A percentile compares a stretch with the other conserved stretches of the same genome.
Evolutionary conservation across 768 basidiomycete species (phyloP).

Genomic region (Chalciporus sphaerocephalus): DNA sequence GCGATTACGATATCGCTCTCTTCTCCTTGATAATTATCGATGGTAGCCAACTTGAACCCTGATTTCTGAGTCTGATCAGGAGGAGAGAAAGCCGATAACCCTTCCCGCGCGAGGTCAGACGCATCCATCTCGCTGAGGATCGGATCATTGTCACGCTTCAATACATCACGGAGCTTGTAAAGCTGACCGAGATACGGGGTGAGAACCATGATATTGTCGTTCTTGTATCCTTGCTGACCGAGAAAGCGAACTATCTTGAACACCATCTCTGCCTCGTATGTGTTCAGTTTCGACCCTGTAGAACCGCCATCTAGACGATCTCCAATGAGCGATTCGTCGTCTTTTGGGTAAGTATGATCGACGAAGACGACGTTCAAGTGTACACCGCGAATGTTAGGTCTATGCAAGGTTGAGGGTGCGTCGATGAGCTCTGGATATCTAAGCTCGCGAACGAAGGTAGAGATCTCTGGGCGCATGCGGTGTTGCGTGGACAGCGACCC

Average conservation of each 20-base stretch:
- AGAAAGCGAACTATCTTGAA: conserved; percentile 63
- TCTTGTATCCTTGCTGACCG: conserved; percentile 62
- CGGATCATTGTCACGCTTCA: conserved; percentile 50
- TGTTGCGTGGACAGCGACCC: conserved; percentile 49
- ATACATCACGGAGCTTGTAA: conserved; percentile 39
- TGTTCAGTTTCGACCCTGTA: conserved; percentile 57
- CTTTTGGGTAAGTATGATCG: conserved; percentile 54
- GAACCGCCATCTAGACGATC: conserved; percentile 45
- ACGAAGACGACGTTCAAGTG: conserved; percentile 60
- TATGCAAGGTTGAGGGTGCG: conserved; percentile 42
- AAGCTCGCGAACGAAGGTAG: conserved; percentile 54
- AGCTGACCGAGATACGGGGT: conserved; percentile 71
- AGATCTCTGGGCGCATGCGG: conserved; percentile 73
- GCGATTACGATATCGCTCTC: conserved; percentile 65
- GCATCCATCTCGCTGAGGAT: conserved; percentile 61
- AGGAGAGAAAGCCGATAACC: conserved; percentile 37
- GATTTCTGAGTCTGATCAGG: conserved; percentile 33
- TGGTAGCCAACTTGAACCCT: conserved; percentile 56
- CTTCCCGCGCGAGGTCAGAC: conserved; percentile 51
- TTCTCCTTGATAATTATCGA: conserved; percentile 76
- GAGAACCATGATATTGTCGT: conserved; percentile 57
- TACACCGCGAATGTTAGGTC: conserved; percentile 51
- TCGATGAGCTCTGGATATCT: conserved; percentile 66
- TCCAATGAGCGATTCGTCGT: conserved; percentile 34
- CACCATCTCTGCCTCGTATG: conserved; percentile 57